A percentile compares a stretch with the other conserved stretches of the same genome.
Conservation (phyloP, 306 rosid species). For the Castanea sativa region DNA sequence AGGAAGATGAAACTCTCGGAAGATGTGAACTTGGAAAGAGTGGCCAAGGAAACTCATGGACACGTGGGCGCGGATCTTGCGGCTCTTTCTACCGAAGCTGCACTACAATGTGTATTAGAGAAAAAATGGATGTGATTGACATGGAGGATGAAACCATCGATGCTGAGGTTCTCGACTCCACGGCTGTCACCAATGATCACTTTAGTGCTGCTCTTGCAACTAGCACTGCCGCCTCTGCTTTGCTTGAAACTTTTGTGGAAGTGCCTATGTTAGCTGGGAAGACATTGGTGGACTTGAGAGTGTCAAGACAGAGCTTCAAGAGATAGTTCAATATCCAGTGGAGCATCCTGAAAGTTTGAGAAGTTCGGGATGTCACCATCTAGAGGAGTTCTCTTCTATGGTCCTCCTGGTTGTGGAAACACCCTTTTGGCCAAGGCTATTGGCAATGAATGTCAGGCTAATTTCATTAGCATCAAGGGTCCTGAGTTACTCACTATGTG, state of each 20-base stretch:
- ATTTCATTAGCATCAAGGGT: slow-evolving; percentile 31
- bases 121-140: slow-evolving; percentile 8
- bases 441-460: slow-evolving; percentile 42
- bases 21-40: slow-evolving; percentile 19
- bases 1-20: slow-evolving; percentile 20
- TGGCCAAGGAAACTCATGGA: slow-evolving; percentile 18
- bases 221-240: background rate
- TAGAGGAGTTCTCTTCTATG: slow-evolving; percentile 40
- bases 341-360: slow-evolving; percentile 32
- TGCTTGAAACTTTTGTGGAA: slow-evolving; percentile 23
- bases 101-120: slow-evolving; percentile 21
- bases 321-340: slow-evolving; percentile 22
- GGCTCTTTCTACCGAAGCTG: slow-evolving; percentile 27
- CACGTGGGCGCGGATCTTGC: slow-evolving; percentile 27
- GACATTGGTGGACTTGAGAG: slow-evolving; percentile 34
- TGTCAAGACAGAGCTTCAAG: slow-evolving; percentile 38
- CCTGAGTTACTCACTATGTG: slow-evolving; percentile 29
- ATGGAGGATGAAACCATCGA: slow-evolving; percentile 21
- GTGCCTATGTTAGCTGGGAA: slow-evolving; percentile 33
- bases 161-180: slow-evolving; percentile 16
- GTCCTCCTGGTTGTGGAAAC: slow-evolving; percentile 43
- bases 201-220: slow-evolving; percentile 1
- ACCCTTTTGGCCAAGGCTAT: slow-evolving; percentile 35
- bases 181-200: slow-evolving; percentile 21
- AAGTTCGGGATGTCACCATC: slow-evolving; percentile 34